phyloP scores from a whole-genome alignment of 805 yeast species.

The Komagataella pastoris region DNA sequence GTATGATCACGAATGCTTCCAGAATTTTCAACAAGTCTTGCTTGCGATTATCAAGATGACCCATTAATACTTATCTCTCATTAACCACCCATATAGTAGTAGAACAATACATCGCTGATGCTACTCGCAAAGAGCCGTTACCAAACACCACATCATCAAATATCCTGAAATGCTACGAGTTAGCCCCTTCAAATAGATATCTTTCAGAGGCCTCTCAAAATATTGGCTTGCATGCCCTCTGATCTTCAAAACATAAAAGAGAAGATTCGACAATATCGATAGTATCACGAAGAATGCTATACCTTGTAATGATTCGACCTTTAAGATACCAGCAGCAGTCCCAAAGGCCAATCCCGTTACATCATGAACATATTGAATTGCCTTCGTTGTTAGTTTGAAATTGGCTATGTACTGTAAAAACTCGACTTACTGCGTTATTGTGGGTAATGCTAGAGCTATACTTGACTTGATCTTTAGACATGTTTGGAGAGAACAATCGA shows the following conservation, averaged over 20 bases:
- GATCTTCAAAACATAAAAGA: conserved; percentile 21
- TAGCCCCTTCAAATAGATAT: conserved; percentile 28
- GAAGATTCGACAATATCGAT: conserved; percentile 17
- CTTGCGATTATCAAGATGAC: background rate
- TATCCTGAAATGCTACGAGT: conserved; percentile 37
- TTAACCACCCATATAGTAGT: no score
- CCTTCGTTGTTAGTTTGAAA: conserved; percentile 3
- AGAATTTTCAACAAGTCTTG: background rate
- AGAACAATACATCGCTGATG: background rate
- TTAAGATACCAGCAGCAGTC: conserved; percentile 39
- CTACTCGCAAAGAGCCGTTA: conserved; percentile 22
- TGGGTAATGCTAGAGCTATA: background rate
- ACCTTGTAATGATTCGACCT: conserved; percentile 35
- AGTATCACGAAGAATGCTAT: conserved; percentile 26
- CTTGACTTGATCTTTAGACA: background rate
- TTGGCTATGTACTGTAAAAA: background rate
- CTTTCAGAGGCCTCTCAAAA: conserved; percentile 24
- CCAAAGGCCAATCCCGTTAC: conserved; percentile 37
- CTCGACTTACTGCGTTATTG: background rate
- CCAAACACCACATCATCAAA: conserved; percentile 46
- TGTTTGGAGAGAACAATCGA: background rate
- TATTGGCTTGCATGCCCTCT: conserved; percentile 20
- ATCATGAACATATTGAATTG: conserved; percentile 22
- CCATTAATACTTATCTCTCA: background rate
- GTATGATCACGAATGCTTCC: background rate